Evolutionary conservation across 345 rosid genomes (phyloP), one percentile per base, ranked within the genome.

Genomic region (Erucastrum elatum): DNA sequence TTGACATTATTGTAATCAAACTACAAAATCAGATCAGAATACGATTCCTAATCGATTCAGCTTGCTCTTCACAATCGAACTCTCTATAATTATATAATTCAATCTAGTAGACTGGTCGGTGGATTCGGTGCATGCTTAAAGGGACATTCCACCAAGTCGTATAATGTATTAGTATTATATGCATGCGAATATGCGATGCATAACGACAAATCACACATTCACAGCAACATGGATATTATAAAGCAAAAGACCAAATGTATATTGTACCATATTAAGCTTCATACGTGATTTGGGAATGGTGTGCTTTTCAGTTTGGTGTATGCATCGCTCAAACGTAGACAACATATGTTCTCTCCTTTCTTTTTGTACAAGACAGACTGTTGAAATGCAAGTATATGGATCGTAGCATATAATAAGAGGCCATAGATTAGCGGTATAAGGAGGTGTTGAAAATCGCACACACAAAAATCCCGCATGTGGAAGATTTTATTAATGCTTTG

Each of bases 111-210:
- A 13, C 72, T 56, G 25, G 68, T 72, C 73, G 64, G 64, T 72
- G 56, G 68, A 67, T 78, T 72, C 77, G 46, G 35, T 66, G 74
- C 69, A 78, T 67, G 56, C 17, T 15, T 72, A 72, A 33, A 72
- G 39, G 15, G 67, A 65, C 10, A 65, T 78, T 21, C 61, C 37
- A 72, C 68, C 77, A 25, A 58, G 29, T 30, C 21, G 21, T 41
- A 58, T 65, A 51, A 26, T 64, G 29, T 61, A 63, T 63, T 69
- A n/a, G 4, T 77, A 78, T 26, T 17, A 59, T 29, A 46, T 59
- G 77, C 56, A 65, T 65, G 69, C 51, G 69, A 58, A 31, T 31
- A 63, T 41, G 39, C 8, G 33, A 33, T 72, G 56, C 77, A 17
- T 46, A 69, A 44, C 77, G 69, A 72, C 68, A 71, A 65, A 64